A percentile compares a stretch with the other conserved stretches of the same genome.
Conservation (phyloP, 1,284 basidiomycete genomes). For the Tilletia caries region DNA sequence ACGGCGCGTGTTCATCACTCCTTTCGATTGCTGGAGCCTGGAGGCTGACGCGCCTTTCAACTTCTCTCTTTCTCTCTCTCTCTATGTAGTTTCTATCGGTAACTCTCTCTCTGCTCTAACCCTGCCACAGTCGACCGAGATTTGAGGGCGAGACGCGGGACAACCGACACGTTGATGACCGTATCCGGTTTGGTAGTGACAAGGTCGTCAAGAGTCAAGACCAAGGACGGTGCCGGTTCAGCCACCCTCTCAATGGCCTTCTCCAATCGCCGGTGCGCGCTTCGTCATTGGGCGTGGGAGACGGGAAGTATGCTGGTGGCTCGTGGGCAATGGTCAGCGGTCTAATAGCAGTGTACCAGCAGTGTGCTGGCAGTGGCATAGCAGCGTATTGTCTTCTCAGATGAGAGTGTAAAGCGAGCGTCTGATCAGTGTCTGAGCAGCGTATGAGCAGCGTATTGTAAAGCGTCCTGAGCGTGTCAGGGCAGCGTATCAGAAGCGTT, state of each 20-base stretch:
- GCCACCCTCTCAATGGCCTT: conserved; percentile 93
- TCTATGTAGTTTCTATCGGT: background rate
- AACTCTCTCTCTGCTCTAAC: too few relatives aligned
- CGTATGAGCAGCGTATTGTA: too few relatives aligned
- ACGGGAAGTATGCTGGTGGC: too few relatives aligned
- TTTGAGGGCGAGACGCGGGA: conserved; percentile 58
- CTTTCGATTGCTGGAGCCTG: background rate
- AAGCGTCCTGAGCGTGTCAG: too few relatives aligned
- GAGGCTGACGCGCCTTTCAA: background rate
- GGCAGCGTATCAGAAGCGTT: too few relatives aligned
- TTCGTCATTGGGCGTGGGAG: conserved; percentile 44
- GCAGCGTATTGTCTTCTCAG: too few relatives aligned
- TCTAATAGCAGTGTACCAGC: too few relatives aligned
- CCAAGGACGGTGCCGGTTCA: conserved; percentile 82
- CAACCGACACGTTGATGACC: conserved; percentile 60
- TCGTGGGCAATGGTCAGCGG: too few relatives aligned
- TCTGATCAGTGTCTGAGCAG: too few relatives aligned
- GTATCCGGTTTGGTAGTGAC: conserved; percentile 72
- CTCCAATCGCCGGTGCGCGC: conserved; percentile 53
- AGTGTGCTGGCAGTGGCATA: too few relatives aligned
- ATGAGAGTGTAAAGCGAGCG: too few relatives aligned
- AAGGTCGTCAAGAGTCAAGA: conserved; percentile 85
- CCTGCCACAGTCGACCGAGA: conserved; percentile 25
- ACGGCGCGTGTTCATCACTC: too few relatives aligned
- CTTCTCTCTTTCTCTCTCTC: background rate